Evolutionary conservation across 164 flowering plant species (phyloP).

Genomic region (Paratinospora sagittata): DNA sequence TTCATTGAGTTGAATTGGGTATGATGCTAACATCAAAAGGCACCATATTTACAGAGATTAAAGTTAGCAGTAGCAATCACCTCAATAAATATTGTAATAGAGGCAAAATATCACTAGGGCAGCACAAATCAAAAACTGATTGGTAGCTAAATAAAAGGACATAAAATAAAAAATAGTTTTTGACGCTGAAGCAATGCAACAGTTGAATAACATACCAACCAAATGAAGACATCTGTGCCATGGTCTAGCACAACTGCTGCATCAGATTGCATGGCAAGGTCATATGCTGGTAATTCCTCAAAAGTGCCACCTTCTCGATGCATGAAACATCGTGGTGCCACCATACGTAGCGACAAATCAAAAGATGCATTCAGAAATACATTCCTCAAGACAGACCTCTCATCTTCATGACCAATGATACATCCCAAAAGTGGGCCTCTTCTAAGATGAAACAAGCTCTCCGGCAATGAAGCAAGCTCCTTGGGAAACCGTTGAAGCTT

Average conservation of each 20-base stretch:
- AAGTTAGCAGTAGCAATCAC: neutral
- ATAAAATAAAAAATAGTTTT: neutral
- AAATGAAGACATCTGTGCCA: slow-evolving; percentile 98
- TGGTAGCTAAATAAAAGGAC: neutral
- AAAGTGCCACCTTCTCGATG: slow-evolving; percentile 97
- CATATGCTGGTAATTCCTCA: slow-evolving; percentile 94
- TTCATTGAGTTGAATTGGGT: too few relatives aligned
- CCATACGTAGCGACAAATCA: slow-evolving; percentile 94
- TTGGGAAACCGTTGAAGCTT: slow-evolving; percentile 82
- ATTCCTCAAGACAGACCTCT: slow-evolving; percentile 81
- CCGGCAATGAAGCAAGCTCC: slow-evolving; percentile 73
- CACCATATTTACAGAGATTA: too few relatives aligned
- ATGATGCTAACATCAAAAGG: too few relatives aligned
- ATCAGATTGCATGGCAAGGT: slow-evolving; percentile 98
- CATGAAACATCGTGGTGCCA: slow-evolving; percentile 96
- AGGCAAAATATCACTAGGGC: neutral
- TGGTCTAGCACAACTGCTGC: slow-evolving; percentile 97
- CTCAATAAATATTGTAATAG: neutral
- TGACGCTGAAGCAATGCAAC: neutral
- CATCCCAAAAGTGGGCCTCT: slow-evolving; percentile 90
- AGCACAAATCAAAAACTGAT: neutral
- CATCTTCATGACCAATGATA: slow-evolving; percentile 96
- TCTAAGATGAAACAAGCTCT: slow-evolving; percentile 81
- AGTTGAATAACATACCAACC: slow-evolving; percentile 71
- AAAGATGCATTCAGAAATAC: slow-evolving; percentile 87